A percentile compares a stretch with the other conserved stretches of the same genome.
Conservation (phyloP, 768 basidiomycete genomes). For the Boletellus emodensis region DNA sequence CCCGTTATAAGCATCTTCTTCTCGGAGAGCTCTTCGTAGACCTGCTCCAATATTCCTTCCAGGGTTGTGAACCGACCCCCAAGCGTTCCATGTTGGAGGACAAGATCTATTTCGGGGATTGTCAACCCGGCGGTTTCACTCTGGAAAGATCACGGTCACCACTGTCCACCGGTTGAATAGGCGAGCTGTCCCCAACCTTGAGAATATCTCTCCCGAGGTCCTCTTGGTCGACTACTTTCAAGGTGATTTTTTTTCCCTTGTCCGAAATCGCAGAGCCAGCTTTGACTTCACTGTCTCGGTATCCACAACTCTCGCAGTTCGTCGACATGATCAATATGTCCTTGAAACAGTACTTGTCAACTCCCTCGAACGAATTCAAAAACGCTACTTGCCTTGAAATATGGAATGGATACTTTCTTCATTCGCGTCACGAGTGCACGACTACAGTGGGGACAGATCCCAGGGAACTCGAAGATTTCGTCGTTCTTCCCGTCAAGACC, state of each 20-base stretch:
- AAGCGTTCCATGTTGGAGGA: constrained; percentile 87
- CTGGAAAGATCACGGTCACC: constrained; percentile 37
- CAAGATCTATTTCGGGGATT: constrained; percentile 94
- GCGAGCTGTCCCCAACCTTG: constrained; percentile 55
- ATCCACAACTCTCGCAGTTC: constrained; percentile 93
- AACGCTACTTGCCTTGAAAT: constrained; percentile 72
- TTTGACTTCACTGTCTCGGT: constrained; percentile 97
- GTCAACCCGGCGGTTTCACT: constrained; percentile 88
- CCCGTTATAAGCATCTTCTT: constrained; percentile 82
- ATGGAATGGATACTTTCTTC: constrained; percentile 95
- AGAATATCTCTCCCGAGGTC: constrained; percentile 91
- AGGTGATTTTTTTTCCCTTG: constrained; percentile 79
- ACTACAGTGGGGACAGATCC: constrained; percentile 85
- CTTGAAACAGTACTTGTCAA: constrained; percentile 36
- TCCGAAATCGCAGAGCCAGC: constrained; percentile 86
- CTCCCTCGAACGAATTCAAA: neutral
- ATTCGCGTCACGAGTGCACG: constrained; percentile 81
- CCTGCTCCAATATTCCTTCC: constrained; percentile 90
- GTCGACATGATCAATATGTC: constrained; percentile 98
- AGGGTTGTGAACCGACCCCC: constrained; percentile 97
- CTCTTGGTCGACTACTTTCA: constrained; percentile 89
- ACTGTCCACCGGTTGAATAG: neutral
- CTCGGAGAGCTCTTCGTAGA: constrained; percentile 90
- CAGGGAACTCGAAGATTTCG: constrained; percentile 86
- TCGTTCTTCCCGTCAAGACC: constrained; percentile 53